These are phyloP conservation scores for Fusarium poae DNA, from an alignment of 2,329 filamentous ascomycete genomes.

Conservation along the genomic window DNA sequence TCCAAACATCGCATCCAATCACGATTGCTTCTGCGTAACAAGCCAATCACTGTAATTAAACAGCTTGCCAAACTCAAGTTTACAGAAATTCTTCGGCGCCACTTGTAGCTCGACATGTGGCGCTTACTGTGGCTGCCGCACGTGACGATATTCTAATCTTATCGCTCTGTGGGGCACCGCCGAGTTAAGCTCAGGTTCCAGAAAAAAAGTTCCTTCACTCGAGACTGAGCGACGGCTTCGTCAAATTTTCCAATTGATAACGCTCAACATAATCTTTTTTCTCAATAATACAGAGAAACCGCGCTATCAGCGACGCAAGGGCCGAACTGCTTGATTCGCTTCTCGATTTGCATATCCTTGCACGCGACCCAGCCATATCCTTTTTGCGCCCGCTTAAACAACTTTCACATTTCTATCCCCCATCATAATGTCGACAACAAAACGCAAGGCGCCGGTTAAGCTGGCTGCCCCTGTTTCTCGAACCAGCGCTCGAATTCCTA, in stretches of 20 bases:
- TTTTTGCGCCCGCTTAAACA: conserved; percentile 22
- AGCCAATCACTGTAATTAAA: conserved; percentile 44
- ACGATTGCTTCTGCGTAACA: conserved; percentile 21
- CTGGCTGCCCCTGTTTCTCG: conserved; percentile 68
- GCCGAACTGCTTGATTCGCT: neutral
- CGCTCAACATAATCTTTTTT: conserved; percentile 35
- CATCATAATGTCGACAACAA: conserved; percentile 68
- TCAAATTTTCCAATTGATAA: conserved; percentile 55
- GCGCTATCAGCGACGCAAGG: neutral
- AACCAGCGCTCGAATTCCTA: conserved; percentile 64
- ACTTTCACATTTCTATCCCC: conserved; percentile 32
- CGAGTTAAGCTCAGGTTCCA: conserved; percentile 29
- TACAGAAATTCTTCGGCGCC: conserved; percentile 21
- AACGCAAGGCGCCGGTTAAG: conserved; percentile 70
- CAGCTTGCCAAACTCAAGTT: conserved; percentile 7
- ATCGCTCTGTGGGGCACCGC: conserved; percentile 38
- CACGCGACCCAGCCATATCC: conserved; percentile 33
- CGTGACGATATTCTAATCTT: conserved; percentile 40
- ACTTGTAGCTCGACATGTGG: conserved; percentile 34
- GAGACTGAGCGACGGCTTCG: conserved; percentile 43
- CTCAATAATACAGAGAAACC: conserved; percentile 8
- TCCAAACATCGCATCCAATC: conserved; percentile 32
- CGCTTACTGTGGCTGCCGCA: conserved; percentile 17
- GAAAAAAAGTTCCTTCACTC: conserved; percentile 54
- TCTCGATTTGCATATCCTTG: conserved; percentile 11